Percentiles rank a stretch among this genome's conserved stretches.
Evolutionary conservation across 768 basidiomycete species (phyloP).

Genomic region (Suillus subaureus): DNA sequence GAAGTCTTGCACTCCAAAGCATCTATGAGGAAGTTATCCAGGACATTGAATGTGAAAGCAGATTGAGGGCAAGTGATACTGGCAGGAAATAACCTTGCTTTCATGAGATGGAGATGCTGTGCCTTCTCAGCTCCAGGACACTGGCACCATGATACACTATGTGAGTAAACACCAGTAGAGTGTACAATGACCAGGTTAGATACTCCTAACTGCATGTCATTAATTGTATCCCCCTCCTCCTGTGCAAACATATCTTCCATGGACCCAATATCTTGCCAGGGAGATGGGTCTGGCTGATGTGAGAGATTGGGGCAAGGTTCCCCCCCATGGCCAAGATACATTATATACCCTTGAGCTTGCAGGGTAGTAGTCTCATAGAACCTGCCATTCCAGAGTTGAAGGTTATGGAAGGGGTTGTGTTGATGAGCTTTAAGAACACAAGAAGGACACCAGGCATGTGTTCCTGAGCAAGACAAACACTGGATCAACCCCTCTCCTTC

Average conservation of each 20-base stretch:
- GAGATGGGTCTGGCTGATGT: no score
- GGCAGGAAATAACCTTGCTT: no score
- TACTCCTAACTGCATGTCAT: not conserved
- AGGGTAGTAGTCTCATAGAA: conserved; percentile 18
- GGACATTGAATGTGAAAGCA: no score
- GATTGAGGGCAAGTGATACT: no score
- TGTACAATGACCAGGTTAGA: conserved; percentile 7
- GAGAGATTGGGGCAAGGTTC: no score
- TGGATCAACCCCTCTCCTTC: no score
- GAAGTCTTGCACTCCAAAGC: no score
- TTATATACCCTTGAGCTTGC: conserved; percentile 19
- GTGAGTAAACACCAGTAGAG: conserved; percentile 8
- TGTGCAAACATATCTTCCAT: not conserved
- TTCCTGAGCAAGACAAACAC: not conserved
- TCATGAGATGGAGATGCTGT: no score
- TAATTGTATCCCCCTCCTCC: not conserved
- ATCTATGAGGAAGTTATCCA: no score
- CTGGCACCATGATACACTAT: not conserved
- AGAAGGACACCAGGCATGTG: conserved; percentile 4
- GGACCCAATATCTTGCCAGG: no score
- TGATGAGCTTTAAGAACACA: conserved; percentile 3
- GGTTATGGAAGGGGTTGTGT: conserved; percentile 16
- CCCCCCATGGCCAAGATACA: conserved; percentile 23
- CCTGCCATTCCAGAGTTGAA: conserved; percentile 24
- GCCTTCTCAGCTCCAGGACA: no score